A percentile compares a stretch with the other conserved stretches of the same genome.
phyloP scores from a whole-genome alignment of 2,329 filamentous ascomycete species.

The Phialemonium atrogriseum region DNA sequence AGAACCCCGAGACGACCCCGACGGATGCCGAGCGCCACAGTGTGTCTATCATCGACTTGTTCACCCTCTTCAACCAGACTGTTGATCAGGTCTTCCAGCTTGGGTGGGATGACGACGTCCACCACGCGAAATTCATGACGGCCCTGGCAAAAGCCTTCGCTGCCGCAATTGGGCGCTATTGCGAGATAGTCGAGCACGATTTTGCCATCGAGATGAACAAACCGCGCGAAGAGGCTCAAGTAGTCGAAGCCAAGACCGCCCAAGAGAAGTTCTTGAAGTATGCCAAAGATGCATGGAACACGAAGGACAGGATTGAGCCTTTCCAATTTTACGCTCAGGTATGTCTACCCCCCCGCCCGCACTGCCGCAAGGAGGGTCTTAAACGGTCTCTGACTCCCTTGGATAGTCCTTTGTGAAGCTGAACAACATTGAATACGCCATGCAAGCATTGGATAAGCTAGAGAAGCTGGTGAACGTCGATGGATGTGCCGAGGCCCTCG shows the following conservation, averaged over 20 bases:
- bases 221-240: constrained; percentile 78
- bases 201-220: constrained; percentile 93
- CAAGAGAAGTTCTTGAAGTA: constrained; percentile 92
- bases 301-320: constrained; percentile 87
- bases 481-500: constrained; percentile 74
- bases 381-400: constrained; percentile 5
- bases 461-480: constrained; percentile 89
- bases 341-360: constrained; percentile 19
- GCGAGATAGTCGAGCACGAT: constrained; percentile 77
- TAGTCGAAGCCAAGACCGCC: constrained; percentile 65
- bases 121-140: constrained; percentile 97
- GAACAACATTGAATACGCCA: constrained; percentile 94
- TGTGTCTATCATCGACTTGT: constrained; percentile 86
- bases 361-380: neutral
- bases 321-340: constrained; percentile 96
- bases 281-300: constrained; percentile 87
- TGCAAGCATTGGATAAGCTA: constrained; percentile 83
- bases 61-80: constrained; percentile 86
- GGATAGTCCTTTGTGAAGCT: constrained; percentile 86
- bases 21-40: constrained; percentile 83
- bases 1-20: constrained; percentile 53
- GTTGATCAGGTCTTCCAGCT: constrained; percentile 80
- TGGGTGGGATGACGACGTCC: constrained; percentile 87
- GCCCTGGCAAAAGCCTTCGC: constrained; percentile 79
- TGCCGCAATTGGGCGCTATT: constrained; percentile 76